Conservation (phyloP, 352 stramenopile species). For the Thraustochytrium sp. region DNA sequence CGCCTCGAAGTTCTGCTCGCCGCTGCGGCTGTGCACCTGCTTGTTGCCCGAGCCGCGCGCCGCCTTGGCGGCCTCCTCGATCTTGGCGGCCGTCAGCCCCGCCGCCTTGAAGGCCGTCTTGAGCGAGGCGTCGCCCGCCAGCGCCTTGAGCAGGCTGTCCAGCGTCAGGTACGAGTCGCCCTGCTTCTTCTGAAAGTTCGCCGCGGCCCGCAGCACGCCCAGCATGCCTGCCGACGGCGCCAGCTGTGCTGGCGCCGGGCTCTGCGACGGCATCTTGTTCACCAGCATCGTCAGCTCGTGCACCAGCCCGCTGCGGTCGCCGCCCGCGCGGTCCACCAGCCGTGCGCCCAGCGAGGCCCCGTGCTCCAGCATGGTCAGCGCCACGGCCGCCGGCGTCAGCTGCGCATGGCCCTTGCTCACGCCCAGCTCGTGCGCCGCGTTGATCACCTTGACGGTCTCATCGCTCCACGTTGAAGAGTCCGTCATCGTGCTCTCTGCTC, state of each 20-base stretch:
- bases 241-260: conserved; percentile 62
- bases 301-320: conserved; percentile 57
- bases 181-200: conserved; percentile 69
- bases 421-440: conserved; percentile 55
- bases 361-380: conserved; percentile 64
- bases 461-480: conserved; percentile 70
- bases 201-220: conserved; percentile 71
- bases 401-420: conserved; percentile 67
- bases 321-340: conserved; percentile 58
- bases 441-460: conserved; percentile 65
- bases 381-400: conserved; percentile 58
- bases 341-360: conserved; percentile 58
- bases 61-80: conserved; percentile 63
- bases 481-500: conserved; percentile 44
- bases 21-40: conserved; percentile 65
- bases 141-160: conserved; percentile 65
- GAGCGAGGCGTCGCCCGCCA: conserved; percentile 63
- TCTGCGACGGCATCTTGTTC: conserved; percentile 65
- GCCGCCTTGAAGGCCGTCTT: conserved; percentile 63
- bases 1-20: conserved; percentile 84
- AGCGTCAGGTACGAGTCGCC: conserved; percentile 69
- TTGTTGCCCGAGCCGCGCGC: conserved; percentile 58
- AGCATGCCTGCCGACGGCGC: conserved; percentile 61
- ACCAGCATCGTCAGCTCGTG: conserved; percentile 58
- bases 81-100: conserved; percentile 60